Percentiles rank a stretch among this genome's conserved stretches.
Conservation (phyloP, 306 rosid species). For the Glycine latifolia region DNA sequence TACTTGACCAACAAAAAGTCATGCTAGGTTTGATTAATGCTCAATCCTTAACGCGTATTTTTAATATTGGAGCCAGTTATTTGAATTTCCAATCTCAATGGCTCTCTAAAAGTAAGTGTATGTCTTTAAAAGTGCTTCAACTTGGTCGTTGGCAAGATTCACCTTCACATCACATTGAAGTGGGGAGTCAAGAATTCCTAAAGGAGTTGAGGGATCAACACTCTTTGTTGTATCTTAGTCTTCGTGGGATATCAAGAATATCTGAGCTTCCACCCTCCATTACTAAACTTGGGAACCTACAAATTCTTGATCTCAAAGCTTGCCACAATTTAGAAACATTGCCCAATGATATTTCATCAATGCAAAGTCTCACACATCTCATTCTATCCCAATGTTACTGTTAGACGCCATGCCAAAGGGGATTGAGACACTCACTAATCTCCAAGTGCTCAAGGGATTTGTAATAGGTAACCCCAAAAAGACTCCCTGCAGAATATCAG, state of each 20-base stretch:
- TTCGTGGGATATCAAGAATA: neutral
- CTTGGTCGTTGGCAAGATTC: neutral
- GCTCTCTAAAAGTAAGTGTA: too few relatives aligned
- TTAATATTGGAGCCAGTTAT: too few relatives aligned
- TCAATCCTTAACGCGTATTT: too few relatives aligned
- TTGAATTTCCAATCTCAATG: too few relatives aligned
- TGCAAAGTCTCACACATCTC: conserved; percentile 51
- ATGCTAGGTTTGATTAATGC: too few relatives aligned
- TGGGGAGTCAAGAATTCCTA: too few relatives aligned
- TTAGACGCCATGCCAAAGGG: conserved; percentile 55
- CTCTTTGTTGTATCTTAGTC: too few relatives aligned
- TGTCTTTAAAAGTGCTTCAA: too few relatives aligned
- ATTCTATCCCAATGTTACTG: conserved; percentile 54
- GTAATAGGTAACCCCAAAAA: neutral
- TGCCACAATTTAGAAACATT: neutral
- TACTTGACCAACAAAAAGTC: too few relatives aligned
- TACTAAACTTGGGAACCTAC: neutral
- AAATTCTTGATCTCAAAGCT: neutral
- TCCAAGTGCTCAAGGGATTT: conserved; percentile 60
- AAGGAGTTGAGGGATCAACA: too few relatives aligned
- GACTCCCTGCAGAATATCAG: conserved; percentile 4
- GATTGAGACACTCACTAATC: conserved; percentile 33
- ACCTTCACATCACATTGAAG: too few relatives aligned
- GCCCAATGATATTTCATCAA: conserved; percentile 10
- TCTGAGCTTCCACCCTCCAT: neutral